Base-by-base conservation (phyloP, 2,329 filamentous ascomycete species). In the Ophiostoma australiae region DNA sequence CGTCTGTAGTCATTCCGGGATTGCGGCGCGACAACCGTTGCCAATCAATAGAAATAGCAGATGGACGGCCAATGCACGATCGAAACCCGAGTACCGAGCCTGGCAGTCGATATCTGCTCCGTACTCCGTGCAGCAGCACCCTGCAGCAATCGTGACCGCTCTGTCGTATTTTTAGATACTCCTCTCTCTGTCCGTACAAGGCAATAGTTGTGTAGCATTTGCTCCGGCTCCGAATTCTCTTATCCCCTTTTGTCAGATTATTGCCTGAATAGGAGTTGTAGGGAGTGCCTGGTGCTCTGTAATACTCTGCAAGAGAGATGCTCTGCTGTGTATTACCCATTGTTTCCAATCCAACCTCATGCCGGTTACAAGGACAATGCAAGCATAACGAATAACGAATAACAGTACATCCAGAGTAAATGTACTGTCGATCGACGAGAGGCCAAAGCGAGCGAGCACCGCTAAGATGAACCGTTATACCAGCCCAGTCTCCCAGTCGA, bases 171-270 rank as follows among this genome's bases (percentile, higher is more conserved):
- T 39, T 44, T 20, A 7, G 37, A 7, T 39, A 3, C 10, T 39
- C 37, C 10, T 39, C 7, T 39, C 37, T 39, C 39, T 48, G 44
- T 1, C 44, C 17, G 44, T 48, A 48, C 44, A 48, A 48, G 44
- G 44, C 44, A 48, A 27, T 58, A 13, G 52, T 31, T 17, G 23
- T 27, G 52, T 58, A 58, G 52, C 52, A 58, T 58, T 58, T 58
- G 52, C 52, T 31, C 44, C 20, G 44, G 44, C 20, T 48, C 44
- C 52, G 52, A 58, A 8, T 13, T 13, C 23, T 27, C 52, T 31
- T 58, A 58, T 58, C 52, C 52, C 52, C 52, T 58, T 58, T 58
- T 15, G 52, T 58, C 52, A 27, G 52, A 27, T 13, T 27, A 58
- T 58, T 58, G 27, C 52, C 52, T 58, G 20, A 48, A 48, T 48